Conservation (phyloP, 2,329 filamentous ascomycete species). For the Diaporthe longicolla region DNA sequence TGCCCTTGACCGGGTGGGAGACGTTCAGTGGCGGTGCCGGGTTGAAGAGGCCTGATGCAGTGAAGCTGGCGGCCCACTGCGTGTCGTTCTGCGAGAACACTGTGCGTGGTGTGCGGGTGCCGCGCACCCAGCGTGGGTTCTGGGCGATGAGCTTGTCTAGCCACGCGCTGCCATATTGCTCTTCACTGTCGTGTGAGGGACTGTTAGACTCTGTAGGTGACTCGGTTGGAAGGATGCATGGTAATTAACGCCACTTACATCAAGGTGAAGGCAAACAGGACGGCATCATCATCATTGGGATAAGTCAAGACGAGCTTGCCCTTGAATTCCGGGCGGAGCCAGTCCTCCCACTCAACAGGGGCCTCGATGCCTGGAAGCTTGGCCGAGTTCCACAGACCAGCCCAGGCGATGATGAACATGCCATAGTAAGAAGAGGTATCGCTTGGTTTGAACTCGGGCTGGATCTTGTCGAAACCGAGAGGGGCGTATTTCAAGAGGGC, state of each 20-base stretch:
- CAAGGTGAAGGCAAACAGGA: constrained; percentile 64
- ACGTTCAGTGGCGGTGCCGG: constrained; percentile 45
- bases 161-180: constrained; percentile 60
- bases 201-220: not conserved
- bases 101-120: constrained; percentile 58
- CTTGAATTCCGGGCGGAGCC: constrained; percentile 64
- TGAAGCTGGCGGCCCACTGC: constrained; percentile 54
- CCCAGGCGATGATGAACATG: constrained; percentile 56
- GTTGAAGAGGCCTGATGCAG: constrained; percentile 45
- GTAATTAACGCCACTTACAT: constrained; percentile 54
- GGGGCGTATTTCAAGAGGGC: constrained; percentile 65
- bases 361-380: constrained; percentile 50
- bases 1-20: constrained; percentile 53
- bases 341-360: constrained; percentile 59
- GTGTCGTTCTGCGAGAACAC: constrained; percentile 51
- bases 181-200: constrained; percentile 47
- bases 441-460: constrained; percentile 57
- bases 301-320: constrained; percentile 68
- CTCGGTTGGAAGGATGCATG: not conserved
- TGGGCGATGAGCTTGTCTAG: constrained; percentile 62
- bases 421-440: constrained; percentile 59
- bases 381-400: constrained; percentile 54
- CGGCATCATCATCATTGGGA: constrained; percentile 71
- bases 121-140: constrained; percentile 68
- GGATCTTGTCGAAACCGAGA: constrained; percentile 59